Evolutionary conservation across 2,329 filamentous ascomycete species (phyloP).

Genomic region (Fusarium denticulatum): DNA sequence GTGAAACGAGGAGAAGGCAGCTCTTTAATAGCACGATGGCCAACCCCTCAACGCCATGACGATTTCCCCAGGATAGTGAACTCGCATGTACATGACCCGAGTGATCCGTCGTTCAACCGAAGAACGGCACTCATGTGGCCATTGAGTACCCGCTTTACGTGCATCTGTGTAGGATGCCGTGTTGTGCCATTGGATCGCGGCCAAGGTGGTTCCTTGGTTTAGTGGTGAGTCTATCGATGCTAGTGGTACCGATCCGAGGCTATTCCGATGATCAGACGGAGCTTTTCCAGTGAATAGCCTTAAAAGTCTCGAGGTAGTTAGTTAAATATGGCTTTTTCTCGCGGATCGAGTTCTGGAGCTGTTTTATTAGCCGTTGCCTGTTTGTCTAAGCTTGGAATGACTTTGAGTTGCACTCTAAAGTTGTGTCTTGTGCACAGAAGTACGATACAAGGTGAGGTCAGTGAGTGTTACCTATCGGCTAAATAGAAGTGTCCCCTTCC

Average conservation of each 20-base stretch:
- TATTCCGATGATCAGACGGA: conserved; percentile 28
- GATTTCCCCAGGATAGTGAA: neutral
- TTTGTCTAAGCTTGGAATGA: too few species aligned
- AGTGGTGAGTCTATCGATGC: conserved; percentile 2
- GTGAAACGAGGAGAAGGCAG: conserved; percentile 13
- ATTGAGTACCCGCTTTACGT: conserved; percentile 32
- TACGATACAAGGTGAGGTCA: neutral
- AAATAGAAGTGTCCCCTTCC: conserved; percentile 9
- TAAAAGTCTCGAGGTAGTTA: neutral
- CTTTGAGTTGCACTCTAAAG: neutral
- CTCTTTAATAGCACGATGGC: conserved; percentile 35
- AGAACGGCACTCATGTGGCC: conserved; percentile 32
- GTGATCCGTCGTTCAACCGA: conserved; percentile 34
- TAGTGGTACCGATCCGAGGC: conserved; percentile 16
- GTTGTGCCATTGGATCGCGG: conserved; percentile 33
- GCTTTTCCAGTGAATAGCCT: conserved; percentile 13
- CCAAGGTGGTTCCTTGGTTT: conserved; percentile 23
- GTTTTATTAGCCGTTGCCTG: neutral
- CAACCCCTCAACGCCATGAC: conserved; percentile 22
- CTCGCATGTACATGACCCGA: conserved; percentile 11
- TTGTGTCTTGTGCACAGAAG: neutral
- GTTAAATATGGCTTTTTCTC: neutral
- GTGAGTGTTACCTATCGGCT: neutral
- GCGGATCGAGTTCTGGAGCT: neutral
- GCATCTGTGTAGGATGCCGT: conserved; percentile 22